Base-by-base conservation (phyloP, 345 rosid genomes). In the Syzygium grande region DNA sequence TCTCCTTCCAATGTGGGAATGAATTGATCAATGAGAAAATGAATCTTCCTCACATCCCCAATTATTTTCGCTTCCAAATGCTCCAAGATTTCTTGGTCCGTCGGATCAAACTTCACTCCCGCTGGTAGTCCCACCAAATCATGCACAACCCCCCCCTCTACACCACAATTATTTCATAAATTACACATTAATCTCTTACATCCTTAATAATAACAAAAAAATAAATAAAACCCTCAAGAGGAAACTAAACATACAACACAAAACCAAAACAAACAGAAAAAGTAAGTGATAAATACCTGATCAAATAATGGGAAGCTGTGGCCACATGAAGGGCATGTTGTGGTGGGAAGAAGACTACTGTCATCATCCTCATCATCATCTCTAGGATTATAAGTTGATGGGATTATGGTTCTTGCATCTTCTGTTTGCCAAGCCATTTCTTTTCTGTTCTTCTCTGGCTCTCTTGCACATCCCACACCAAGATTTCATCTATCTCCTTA, bases 91-190 rank as follows among this genome's bases (percentile, higher is more conserved):
- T 97, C 99, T 88, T 92, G 96, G 87, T 97, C 99, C 4, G 95
- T 95, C 29, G 99, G 99, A 86, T 97, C 98, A 53, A 97, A 97
- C 86, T 95, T 97, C 88, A 95, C 98, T 85, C 99, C 99, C 1
- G 98, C 98, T 5, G 99, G 99, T 65, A 97, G 88, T 23, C 99
- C 96, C 61, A 95, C 98, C 88, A 96, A 89, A 90, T 94, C 97
- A 61, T 93, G 92, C n/a, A 14, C 17, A 85, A 95, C 91, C 25
- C 93, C 25, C 93, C 93, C 84, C 89, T 92, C 98, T 96, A 89
- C 85, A 41, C 55, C 52, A 25, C 85, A 49, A 51, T 83, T 27
- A 80, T 68, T n/a, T 25, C 54, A 63, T 41, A 9, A 73, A 73
- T 21, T 43, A 84, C 52, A 51, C 22, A 12, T 46, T 43, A 43